Percentiles rank a stretch among this genome's conserved stretches.
phyloP scores from a whole-genome alignment of 192 early-diverging fungal genomes.

The Allomyces macrogynus region DNA sequence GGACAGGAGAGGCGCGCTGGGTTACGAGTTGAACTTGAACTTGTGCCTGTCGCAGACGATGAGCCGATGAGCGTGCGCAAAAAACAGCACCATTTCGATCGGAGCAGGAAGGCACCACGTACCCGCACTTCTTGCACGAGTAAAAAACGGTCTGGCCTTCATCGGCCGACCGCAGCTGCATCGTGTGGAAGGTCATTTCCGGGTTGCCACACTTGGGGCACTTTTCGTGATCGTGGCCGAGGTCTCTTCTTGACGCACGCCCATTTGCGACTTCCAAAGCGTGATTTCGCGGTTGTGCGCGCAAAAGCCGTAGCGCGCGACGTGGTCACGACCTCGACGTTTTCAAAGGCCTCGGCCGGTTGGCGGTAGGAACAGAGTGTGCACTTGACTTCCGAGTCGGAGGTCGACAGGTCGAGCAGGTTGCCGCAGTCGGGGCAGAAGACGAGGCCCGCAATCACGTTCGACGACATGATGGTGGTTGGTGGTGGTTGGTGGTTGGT shows the following conservation, averaged over 20 bases:
- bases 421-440: conserved; percentile 84
- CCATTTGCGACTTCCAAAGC: conserved; percentile 15
- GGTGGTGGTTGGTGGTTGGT: background rate
- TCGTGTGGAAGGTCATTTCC: conserved; percentile 91
- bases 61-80: no score
- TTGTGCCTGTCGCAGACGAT: background rate
- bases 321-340: conserved; percentile 58
- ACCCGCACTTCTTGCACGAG: conserved; percentile 87
- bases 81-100: no score
- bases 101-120: no score
- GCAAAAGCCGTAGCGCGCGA: conserved; percentile 52
- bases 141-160: conserved; percentile 99
- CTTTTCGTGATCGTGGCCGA: conserved; percentile 57
- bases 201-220: conserved; percentile 83
- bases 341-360: conserved; percentile 39
- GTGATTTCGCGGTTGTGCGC: conserved; percentile 18
- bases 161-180: conserved; percentile 93
- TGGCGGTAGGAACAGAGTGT: conserved; percentile 53
- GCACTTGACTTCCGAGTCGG: conserved; percentile 62
- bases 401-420: conserved; percentile 66
- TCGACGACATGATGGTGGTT: background rate
- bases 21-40: background rate
- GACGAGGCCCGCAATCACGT: conserved; percentile 46
- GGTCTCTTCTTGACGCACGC: conserved; percentile 16
- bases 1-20: background rate